These are phyloP conservation scores for Lycium barbarum DNA, from an alignment of 257 asterid genomes.

Conservation along the genomic window DNA sequence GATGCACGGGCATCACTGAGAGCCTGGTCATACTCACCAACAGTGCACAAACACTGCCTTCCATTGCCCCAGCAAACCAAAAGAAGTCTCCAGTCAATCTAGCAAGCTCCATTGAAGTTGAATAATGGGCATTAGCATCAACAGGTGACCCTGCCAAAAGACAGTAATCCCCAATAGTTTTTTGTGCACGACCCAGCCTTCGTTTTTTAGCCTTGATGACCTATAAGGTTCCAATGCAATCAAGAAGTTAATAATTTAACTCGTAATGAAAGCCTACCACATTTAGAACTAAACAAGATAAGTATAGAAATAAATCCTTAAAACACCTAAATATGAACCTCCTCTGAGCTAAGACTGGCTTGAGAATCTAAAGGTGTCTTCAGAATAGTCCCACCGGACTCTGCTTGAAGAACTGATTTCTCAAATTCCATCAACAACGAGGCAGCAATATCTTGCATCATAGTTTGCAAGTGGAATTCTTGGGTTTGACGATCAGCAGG, in stretches of 20 bases:
- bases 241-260: slow-evolving; percentile 37
- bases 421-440: slow-evolving; percentile 94
- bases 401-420: slow-evolving; percentile 94
- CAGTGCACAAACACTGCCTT: slow-evolving; percentile 96
- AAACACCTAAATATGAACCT: slow-evolving; percentile 96
- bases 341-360: slow-evolving; percentile 99
- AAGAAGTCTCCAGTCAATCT: slow-evolving; percentile 93
- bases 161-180: slow-evolving; percentile 96
- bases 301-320: slow-evolving; percentile 40
- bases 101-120: slow-evolving; percentile 92
- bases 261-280: slow-evolving; percentile 9
- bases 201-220: slow-evolving; percentile 97
- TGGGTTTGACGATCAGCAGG: slow-evolving; percentile 96
- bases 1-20: neutral
- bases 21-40: slow-evolving; percentile 64
- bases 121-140: slow-evolving; percentile 97
- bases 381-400: slow-evolving; percentile 90
- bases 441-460: slow-evolving; percentile 98
- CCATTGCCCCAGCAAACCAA: slow-evolving; percentile 99
- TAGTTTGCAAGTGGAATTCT: slow-evolving; percentile 92
- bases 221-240: slow-evolving; percentile 51
- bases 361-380: slow-evolving; percentile 99
- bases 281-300: slow-evolving; percentile 33
- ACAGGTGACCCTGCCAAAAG: slow-evolving; percentile 98
- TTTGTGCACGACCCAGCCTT: slow-evolving; percentile 96